Evolutionary conservation across 306 rosid species (phyloP).

Genomic region (Pyrus betulifolia): DNA sequence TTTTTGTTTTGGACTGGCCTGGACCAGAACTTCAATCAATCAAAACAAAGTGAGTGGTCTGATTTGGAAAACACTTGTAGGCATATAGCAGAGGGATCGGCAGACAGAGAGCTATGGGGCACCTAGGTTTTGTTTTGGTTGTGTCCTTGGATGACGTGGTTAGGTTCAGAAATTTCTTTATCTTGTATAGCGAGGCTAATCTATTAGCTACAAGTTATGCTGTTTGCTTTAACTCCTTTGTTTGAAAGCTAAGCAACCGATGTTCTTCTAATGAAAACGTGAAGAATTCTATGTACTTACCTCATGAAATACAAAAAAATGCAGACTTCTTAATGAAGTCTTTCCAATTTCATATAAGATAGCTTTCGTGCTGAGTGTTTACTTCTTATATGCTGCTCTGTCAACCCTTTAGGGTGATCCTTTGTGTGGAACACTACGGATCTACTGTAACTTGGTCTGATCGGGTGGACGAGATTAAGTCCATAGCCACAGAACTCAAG

Average conservation of each 20-base stretch:
- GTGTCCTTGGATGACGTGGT: background rate
- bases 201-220: background rate
- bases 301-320: background rate
- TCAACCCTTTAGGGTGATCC: background rate
- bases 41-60: background rate
- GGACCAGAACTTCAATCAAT: background rate
- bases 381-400: background rate
- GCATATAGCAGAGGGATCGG: background rate
- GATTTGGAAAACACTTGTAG: background rate
- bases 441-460: background rate
- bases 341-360: background rate
- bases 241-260: background rate
- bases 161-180: background rate
- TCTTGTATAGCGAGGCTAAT: background rate
- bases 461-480: background rate
- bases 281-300: background rate
- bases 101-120: background rate
- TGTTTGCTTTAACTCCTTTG: background rate
- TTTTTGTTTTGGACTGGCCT: background rate
- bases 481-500: background rate
- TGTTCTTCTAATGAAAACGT: background rate
- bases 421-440: background rate
- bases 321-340: background rate
- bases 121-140: background rate
- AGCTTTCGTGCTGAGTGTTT: background rate